Evolutionary conservation across 225 moss, liverwort and hornwort genomes (phyloP).

Genomic region (Sphagnum tenellum): DNA sequence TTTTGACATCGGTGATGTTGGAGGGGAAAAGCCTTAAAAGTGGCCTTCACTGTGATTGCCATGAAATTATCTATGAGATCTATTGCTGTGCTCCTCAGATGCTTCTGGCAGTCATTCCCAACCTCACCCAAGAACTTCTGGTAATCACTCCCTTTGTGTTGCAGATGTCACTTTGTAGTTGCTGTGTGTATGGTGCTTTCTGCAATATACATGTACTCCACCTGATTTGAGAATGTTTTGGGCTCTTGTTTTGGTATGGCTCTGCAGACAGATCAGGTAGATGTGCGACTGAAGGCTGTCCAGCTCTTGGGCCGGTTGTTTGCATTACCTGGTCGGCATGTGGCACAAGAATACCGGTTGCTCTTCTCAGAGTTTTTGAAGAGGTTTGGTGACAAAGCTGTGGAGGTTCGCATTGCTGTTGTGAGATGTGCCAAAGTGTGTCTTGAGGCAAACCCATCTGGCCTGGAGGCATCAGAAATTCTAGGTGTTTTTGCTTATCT

Average conservation of each 20-base stretch:
- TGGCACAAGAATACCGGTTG: slow-evolving; percentile 72
- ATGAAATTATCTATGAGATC: slow-evolving; percentile 74
- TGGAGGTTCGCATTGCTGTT: slow-evolving; percentile 78
- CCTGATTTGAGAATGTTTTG: too few relatives aligned
- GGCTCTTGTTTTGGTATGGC: too few relatives aligned
- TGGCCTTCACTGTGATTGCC: slow-evolving; percentile 68
- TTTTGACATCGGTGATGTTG: slow-evolving; percentile 70
- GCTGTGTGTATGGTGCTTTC: neutral
- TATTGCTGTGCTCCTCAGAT: slow-evolving; percentile 76
- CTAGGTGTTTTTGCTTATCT: slow-evolving; percentile 39
- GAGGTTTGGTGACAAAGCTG: slow-evolving; percentile 63
- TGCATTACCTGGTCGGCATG: slow-evolving; percentile 66
- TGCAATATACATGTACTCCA: too few relatives aligned
- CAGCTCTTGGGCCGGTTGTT: slow-evolving; percentile 72
- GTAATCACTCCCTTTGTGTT: slow-evolving; percentile 16
- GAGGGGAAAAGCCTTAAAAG: slow-evolving; percentile 64
- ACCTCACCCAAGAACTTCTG: slow-evolving; percentile 75
- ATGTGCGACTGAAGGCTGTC: slow-evolving; percentile 83
- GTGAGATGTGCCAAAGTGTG: slow-evolving; percentile 67
- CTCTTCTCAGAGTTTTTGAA: slow-evolving; percentile 79
- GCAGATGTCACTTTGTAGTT: neutral
- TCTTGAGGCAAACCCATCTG: slow-evolving; percentile 50
- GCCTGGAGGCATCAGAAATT: slow-evolving; percentile 59
- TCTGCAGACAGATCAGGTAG: slow-evolving; percentile 76
- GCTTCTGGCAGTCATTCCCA: slow-evolving; percentile 74